Conservation (phyloP, 495 filamentous ascomycete genomes). For the Talaromyces nanjingensis region DNA sequence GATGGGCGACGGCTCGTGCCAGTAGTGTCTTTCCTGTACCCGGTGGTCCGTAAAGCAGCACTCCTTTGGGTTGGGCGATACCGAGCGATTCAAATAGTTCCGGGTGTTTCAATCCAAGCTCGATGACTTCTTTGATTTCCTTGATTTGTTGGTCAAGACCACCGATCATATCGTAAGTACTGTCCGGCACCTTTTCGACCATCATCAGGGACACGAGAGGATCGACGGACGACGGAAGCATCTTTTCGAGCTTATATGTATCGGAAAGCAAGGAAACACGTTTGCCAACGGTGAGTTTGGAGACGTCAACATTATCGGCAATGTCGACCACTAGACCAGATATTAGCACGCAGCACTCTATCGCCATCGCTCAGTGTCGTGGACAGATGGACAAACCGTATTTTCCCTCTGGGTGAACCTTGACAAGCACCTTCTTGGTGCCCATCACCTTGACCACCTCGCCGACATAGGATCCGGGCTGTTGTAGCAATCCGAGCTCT, state of each 20-base stretch:
- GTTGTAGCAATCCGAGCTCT: constrained; percentile 92
- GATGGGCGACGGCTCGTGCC: constrained; percentile 92
- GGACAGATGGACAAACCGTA: constrained; percentile 64
- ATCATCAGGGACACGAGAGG: constrained; percentile 99
- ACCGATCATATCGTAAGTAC: constrained; percentile 99
- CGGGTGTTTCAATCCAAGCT: constrained; percentile 95
- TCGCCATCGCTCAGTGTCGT: constrained; percentile 10
- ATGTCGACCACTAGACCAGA: constrained; percentile 79
- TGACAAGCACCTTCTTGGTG: constrained; percentile 98
- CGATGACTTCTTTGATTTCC: constrained; percentile 99
- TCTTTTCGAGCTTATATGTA: constrained; percentile 96
- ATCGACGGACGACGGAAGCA: constrained; percentile 94
- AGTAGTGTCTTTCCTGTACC: constrained; percentile 97
- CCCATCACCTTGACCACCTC: constrained; percentile 99
- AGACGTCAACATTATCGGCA: constrained; percentile 85
- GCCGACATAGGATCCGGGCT: constrained; percentile 96
- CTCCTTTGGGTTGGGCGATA: constrained; percentile 96
- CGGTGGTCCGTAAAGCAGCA: constrained; percentile 92
- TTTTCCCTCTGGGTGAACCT: constrained; percentile 99
- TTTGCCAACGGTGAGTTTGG: constrained; percentile 95
- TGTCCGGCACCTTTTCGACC: constrained; percentile 99
- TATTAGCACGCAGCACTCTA: neutral
- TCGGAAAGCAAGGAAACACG: constrained; percentile 94
- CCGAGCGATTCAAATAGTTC: constrained; percentile 98
- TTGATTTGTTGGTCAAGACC: constrained; percentile 99